phyloP scores from a whole-genome alignment of 2,329 filamentous ascomycete genomes.

The Ophiocordyceps camponoti-floridani region DNA sequence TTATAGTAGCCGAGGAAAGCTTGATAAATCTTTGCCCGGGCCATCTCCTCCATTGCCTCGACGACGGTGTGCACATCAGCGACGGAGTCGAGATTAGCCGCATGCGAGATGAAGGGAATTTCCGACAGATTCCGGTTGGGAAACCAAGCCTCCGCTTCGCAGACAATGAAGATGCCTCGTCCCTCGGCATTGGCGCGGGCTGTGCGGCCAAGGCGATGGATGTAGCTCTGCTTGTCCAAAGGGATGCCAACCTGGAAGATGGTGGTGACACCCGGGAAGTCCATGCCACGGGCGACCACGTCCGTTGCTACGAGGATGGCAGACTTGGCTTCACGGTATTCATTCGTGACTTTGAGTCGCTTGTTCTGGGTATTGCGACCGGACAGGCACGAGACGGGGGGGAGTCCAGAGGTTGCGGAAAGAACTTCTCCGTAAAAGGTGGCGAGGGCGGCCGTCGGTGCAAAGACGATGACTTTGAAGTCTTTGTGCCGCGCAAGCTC shows the following conservation, averaged over 20 bases:
- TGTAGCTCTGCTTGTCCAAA: conserved; percentile 42
- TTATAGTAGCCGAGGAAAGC: conserved; percentile 41
- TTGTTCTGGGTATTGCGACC: conserved; percentile 30
- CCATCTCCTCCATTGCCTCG: conserved; percentile 22
- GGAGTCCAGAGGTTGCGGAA: conserved; percentile 2
- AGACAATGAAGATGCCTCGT: conserved; percentile 41
- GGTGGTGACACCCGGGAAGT: conserved; percentile 51
- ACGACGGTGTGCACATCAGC: conserved; percentile 4
- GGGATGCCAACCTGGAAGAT: conserved; percentile 47
- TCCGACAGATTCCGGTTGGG: conserved; percentile 30
- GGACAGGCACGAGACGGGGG: conserved; percentile 1
- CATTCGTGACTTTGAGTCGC: conserved; percentile 40
- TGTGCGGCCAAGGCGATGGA: conserved; percentile 50
- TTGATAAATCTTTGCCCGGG: conserved; percentile 32
- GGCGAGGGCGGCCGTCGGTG: conserved; percentile 38
- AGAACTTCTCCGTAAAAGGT: conserved; percentile 32
- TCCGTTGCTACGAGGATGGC: conserved; percentile 50
- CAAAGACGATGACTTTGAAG: conserved; percentile 79
- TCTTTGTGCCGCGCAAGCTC: conserved; percentile 23
- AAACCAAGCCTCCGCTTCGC: conserved; percentile 31
- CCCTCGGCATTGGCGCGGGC: conserved; percentile 46
- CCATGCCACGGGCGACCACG: conserved; percentile 55
- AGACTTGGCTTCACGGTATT: conserved; percentile 32
- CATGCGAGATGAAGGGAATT: conserved; percentile 30
- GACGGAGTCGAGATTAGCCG: conserved; percentile 24